A percentile compares a stretch with the other conserved stretches of the same genome.
phyloP scores from a whole-genome alignment of 192 early-diverging fungal genomes.

The Nowakowskiella sp. region DNA sequence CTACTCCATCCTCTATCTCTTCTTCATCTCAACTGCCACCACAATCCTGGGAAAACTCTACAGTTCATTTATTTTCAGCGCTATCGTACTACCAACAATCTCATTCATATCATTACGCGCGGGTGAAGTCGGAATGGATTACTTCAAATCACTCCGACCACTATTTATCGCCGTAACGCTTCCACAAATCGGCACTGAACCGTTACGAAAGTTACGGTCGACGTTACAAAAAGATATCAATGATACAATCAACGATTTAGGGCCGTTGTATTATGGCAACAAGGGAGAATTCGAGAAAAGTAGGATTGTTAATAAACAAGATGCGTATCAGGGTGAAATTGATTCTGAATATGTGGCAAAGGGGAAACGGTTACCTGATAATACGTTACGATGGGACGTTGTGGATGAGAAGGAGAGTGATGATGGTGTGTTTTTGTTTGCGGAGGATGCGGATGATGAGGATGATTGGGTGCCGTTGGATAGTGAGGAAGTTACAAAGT shows the following conservation, averaged over 20 bases:
- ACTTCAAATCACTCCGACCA: conserved; percentile 68
- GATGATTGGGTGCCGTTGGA: no score
- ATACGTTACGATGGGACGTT: no score
- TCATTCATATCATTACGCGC: conserved; percentile 3
- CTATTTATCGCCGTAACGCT: conserved; percentile 64
- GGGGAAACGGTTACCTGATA: no score
- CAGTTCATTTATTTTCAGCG: conserved; percentile 34
- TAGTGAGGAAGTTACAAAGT: no score
- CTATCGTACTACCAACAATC: background rate
- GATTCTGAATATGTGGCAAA: no score
- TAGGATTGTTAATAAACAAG: no score
- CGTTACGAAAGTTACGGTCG: conserved; percentile 58
- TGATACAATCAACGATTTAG: conserved; percentile 75
- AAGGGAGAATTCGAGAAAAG: background rate
- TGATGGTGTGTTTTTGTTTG: no score
- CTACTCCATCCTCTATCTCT: background rate
- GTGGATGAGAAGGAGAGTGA: no score
- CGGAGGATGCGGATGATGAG: no score
- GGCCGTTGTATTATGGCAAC: conserved; percentile 36
- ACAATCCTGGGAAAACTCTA: conserved; percentile 60
- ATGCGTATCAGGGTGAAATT: no score
- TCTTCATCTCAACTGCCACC: conserved; percentile 18
- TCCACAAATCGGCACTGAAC: conserved; percentile 34
- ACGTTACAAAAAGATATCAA: conserved; percentile 71
- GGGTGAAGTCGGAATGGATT: conserved; percentile 32